Base-by-base conservation (phyloP, 2,329 filamentous ascomycete genomes). In the Myotisia sp. region DNA sequence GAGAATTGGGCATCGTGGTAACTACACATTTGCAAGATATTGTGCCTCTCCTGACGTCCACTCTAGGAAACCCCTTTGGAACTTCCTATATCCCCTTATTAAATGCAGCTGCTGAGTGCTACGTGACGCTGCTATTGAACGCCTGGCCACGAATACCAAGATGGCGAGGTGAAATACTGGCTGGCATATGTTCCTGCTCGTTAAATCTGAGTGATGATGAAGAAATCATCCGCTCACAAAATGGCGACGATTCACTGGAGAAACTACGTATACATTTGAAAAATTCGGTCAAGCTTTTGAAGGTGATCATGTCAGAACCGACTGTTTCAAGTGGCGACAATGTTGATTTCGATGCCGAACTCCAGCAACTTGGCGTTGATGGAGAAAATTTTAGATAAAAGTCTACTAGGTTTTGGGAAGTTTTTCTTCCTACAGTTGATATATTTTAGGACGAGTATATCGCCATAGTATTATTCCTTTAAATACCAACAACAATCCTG, bases 1-100 rank as follows among this genome's bases (percentile, higher is more conserved):
- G 38, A 1, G 51, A 56, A 17, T 45, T 64, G 10, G 50, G 52
- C 3, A 52, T 61, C 27, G 45, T 59, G 29, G 46, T 53, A 9
- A 53, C 53, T 3, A 56, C 56, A 26, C 57, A 61, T 34, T 47
- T 63, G 3, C 57, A 81, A 65, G 70, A 74, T 29, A 55, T 87
- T 5, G 51, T 92, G 1, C 74, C 79, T 0, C 63, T 86, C 42
- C 54, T 83, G 6, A 71, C 72, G 2, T 60, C 63, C 24, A 69
- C 78, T 6, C 60, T 92, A 34, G 66, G 70, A 2, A 74, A 85
- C 47, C 75, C 81, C 0, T 82, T 90, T 48, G 67, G 68, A 1
- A 58, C 68, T 6, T 62, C 67, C 1, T 62, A 70, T 41, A 60
- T 68, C 1, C 56, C 63, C 0, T 58, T 76, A 1, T 55, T 84